Conservation (phyloP, 192 early-diverging fungal species). For the Cetraspora pellucida region DNA sequence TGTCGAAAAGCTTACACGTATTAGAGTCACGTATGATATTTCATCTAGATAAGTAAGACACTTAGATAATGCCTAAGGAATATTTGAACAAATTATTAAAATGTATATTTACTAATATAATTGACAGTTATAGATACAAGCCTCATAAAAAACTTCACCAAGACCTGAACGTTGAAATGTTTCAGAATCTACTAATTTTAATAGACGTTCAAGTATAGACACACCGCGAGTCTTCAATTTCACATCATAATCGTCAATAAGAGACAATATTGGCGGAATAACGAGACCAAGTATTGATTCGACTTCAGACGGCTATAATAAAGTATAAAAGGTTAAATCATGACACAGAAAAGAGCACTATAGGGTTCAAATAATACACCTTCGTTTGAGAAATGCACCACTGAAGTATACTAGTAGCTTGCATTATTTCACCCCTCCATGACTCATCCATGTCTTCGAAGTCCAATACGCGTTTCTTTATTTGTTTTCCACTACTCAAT, state of each 20-base stretch:
- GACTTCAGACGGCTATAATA: not conserved
- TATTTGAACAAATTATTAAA: too few relatives aligned
- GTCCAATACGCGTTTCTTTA: not conserved
- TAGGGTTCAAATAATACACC: not conserved
- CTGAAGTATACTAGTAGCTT: not conserved
- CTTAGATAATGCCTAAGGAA: not conserved
- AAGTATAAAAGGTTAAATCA: not conserved
- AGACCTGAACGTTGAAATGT: slow-evolving; percentile 27
- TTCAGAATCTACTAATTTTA: slow-evolving; percentile 13
- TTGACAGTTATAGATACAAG: too few relatives aligned
- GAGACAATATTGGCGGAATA: slow-evolving; percentile 33
- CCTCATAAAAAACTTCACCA: slow-evolving; percentile 29
- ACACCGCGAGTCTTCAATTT: slow-evolving; percentile 31
- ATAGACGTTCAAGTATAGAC: slow-evolving; percentile 19
- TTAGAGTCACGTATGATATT: slow-evolving; percentile 3
- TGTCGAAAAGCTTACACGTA: slow-evolving; percentile 25
- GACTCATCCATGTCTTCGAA: not conserved
- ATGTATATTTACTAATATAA: too few relatives aligned
- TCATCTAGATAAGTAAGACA: slow-evolving; percentile 33
- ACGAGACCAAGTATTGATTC: slow-evolving; percentile 19
- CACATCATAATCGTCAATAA: slow-evolving; percentile 35
- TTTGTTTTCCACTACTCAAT: not conserved
- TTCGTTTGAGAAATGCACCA: slow-evolving; percentile 1
- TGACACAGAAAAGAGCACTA: not conserved
- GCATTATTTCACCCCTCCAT: slow-evolving; percentile 3